Percentiles rank a stretch among this genome's conserved stretches.
These are phyloP conservation scores for Komagataella phaffii DNA, from an alignment of 805 yeast genomes.

Conservation along the genomic window DNA sequence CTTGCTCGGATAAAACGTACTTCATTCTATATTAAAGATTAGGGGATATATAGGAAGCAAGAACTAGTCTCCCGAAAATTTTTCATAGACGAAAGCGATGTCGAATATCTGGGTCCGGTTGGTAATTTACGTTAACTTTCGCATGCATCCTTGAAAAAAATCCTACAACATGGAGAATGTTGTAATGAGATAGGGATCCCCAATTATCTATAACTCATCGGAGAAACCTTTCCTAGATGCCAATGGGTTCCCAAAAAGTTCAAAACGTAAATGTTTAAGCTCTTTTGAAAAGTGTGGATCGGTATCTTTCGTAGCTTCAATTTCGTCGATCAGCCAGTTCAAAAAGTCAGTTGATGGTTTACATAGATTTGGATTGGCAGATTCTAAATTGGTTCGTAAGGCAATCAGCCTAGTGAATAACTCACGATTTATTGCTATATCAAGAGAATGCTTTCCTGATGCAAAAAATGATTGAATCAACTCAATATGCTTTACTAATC, in stretches of 20 bases:
- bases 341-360: slow-evolving; percentile 31
- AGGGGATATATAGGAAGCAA: background rate
- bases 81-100: background rate
- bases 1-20: slow-evolving; percentile 49
- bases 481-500: background rate
- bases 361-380: background rate
- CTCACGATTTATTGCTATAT: background rate
- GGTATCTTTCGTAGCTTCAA: slow-evolving; percentile 14
- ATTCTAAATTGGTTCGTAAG: background rate
- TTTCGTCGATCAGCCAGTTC: slow-evolving; percentile 47
- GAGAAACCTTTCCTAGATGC: slow-evolving; percentile 49
- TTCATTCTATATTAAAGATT: slow-evolving; percentile 24
- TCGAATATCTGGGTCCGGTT: background rate
- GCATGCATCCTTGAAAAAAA: too few species aligned
- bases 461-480: background rate
- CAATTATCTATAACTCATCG: slow-evolving; percentile 27
- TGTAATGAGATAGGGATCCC: background rate
- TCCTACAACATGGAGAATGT: background rate
- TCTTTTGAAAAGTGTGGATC: slow-evolving; percentile 15
- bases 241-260: slow-evolving; percentile 65
- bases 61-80: background rate
- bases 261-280: slow-evolving; percentile 8
- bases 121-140: background rate
- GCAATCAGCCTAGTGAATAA: background rate
- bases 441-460: background rate